Conservation (phyloP, 495 filamentous ascomycete genomes). For the Aspergillus heteromorphus region DNA sequence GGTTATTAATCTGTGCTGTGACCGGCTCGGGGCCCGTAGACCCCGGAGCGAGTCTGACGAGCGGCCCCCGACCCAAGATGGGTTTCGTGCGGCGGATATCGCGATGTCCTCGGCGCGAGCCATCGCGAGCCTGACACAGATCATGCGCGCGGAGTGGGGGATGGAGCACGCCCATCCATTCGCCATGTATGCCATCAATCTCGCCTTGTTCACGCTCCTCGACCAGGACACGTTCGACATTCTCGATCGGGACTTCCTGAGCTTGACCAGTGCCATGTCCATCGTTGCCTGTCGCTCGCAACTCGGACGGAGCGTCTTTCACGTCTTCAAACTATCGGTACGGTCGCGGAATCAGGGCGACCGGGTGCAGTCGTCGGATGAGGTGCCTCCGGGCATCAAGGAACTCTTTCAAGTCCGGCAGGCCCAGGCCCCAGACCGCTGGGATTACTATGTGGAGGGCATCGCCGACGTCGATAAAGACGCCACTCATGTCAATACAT, state of each 20-base stretch:
- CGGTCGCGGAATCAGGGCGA: constrained; percentile 9
- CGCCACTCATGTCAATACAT: constrained; percentile 1
- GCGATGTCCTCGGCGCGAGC: constrained; percentile 20
- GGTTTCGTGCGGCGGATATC: constrained; percentile 1
- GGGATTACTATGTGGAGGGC: constrained; percentile 9
- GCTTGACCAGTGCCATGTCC: constrained; percentile 21
- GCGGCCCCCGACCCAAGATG: neutral
- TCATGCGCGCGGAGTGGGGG: constrained; percentile 18
- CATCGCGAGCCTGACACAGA: constrained; percentile 18
- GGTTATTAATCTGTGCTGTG: constrained; percentile 23
- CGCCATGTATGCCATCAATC: constrained; percentile 27
- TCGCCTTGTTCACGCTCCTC: constrained; percentile 26
- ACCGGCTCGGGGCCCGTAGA: constrained; percentile 11
- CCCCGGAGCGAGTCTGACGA: neutral
- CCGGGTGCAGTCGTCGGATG: neutral
- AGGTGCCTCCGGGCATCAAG: constrained; percentile 7
- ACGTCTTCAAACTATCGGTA: constrained; percentile 24
- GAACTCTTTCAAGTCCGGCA: constrained; percentile 13
- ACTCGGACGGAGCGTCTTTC: constrained; percentile 22
- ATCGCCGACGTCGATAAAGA: constrained; percentile 6
- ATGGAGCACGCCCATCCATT: constrained; percentile 28
- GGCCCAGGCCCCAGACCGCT: constrained; percentile 4
- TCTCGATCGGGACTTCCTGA: constrained; percentile 24
- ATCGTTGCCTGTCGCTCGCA: constrained; percentile 21
- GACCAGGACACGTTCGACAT: constrained; percentile 23